Base-by-base conservation (phyloP, 257 asterid genomes). In the Primulina huaijiensis region DNA sequence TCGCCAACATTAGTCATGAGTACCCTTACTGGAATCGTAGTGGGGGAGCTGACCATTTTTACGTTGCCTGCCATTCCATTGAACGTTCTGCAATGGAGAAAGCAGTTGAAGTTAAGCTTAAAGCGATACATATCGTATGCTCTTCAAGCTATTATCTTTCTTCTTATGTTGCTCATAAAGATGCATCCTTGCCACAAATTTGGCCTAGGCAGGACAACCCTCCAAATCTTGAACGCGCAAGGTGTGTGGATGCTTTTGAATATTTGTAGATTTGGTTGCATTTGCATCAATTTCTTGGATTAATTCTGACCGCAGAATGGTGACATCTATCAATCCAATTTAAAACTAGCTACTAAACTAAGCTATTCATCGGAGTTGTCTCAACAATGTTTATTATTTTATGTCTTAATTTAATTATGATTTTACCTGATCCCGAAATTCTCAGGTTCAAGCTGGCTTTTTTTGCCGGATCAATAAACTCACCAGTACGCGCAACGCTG, bases 1-100 rank as follows among this genome's bases (percentile, higher is more conserved):
- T 89, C 53, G 78, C 60, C 64, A 82, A 89, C 77, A 85, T 87
- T 66, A 87, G 86, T 68, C 87, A 58, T 12, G 77, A 86, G 70
- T 87, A 84, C 81, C 82, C 95, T 68, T 82, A 72, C 43, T 89
- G 97, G 96, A 92, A 92, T 76, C 80, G 77, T 16, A 83, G 82
- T 74, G 92, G 95, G 57, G 97, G 97, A 8, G 88, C 96, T 8
- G 96, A 92, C 81, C 97, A 89, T 75, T 89, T 92, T 72, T 92
- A 92, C n/a, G 91, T 84, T 43, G 93, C 97, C 38, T 92, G 97
- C 80, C 96, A 92, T 75, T 92, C 96, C 7, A 77, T 89, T 67
- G 95, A 96, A 31, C 87, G 92, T 59, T 74, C 83, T 55, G 94
- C 97, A 6, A 81, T 89, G 89, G 86, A 84, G 68, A 89, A 89